These are phyloP conservation scores for Monilinia aucupariae DNA, from an alignment of 2,329 filamentous ascomycete genomes.

Conservation along the genomic window DNA sequence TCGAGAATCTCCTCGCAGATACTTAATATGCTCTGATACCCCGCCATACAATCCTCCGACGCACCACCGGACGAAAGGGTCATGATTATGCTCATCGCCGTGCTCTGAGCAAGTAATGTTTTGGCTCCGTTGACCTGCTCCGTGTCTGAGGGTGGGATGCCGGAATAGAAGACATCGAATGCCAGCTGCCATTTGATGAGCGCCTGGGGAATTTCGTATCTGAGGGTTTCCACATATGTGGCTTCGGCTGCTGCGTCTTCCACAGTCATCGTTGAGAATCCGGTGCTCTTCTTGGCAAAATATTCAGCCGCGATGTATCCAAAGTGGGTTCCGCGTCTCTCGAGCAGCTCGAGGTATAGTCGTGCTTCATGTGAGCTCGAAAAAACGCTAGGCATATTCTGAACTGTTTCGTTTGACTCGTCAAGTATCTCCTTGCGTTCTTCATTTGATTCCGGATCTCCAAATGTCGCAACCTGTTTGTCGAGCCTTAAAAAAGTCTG, in stretches of 20 bases:
- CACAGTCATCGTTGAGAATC: background rate
- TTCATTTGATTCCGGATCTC: constrained; percentile 10
- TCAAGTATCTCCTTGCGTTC: constrained; percentile 15
- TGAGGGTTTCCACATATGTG: background rate
- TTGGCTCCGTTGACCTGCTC: background rate
- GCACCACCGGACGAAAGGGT: background rate
- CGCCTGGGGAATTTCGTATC: background rate
- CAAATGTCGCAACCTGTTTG: constrained; percentile 18
- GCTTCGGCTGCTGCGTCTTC: background rate
- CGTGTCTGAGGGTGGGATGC: background rate
- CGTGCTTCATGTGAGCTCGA: constrained; percentile 12
- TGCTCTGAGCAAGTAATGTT: background rate
- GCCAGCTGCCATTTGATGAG: background rate
- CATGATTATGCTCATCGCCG: constrained; percentile 1
- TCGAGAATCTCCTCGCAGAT: background rate
- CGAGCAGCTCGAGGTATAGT: constrained; percentile 21
- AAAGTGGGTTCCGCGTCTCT: constrained; percentile 21
- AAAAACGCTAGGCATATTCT: constrained; percentile 17
- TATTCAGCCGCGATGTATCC: constrained; percentile 9
- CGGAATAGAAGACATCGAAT: background rate
- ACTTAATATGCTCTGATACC: background rate
- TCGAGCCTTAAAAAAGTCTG: constrained; percentile 17
- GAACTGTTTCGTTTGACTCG: constrained; percentile 14
- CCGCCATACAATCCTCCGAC: background rate
- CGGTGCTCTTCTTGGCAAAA: background rate